Evolutionary conservation across 345 rosid genomes (phyloP).

Genomic region (Heritiera littoralis): DNA sequence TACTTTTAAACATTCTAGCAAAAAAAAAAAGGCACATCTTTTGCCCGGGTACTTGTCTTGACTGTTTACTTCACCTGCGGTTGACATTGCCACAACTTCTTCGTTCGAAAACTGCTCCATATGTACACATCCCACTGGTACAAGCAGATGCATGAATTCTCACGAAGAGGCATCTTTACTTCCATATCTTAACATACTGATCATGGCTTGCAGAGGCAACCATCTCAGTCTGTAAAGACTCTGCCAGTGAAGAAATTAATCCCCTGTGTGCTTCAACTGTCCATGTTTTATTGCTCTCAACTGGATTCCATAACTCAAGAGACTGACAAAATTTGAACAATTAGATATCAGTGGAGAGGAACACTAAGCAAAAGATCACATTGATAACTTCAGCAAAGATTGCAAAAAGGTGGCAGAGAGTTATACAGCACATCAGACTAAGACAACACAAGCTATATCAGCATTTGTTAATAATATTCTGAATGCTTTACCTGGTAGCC

Average conservation of each 20-base stretch:
- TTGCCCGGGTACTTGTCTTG: not conserved
- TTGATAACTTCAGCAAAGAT: not conserved
- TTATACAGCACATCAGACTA: not conserved
- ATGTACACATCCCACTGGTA: not conserved
- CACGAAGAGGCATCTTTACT: slow-evolving; percentile 7
- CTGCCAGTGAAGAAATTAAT: slow-evolving; percentile 29
- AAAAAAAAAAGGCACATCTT: not conserved
- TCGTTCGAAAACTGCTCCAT: not conserved
- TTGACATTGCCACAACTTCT: not conserved
- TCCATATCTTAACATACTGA: slow-evolving; percentile 38
- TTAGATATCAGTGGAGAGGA: not conserved
- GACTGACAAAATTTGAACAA: slow-evolving; percentile 24
- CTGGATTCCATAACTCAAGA: slow-evolving; percentile 40
- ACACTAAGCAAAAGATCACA: not conserved
- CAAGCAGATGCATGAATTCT: not conserved
- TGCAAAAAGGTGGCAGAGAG: not conserved
- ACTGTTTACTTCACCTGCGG: not conserved
- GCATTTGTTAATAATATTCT: not conserved
- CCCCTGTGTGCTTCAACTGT: slow-evolving; percentile 33
- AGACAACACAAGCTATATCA: not conserved
- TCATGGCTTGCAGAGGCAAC: slow-evolving; percentile 40
- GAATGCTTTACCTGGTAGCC: slow-evolving; percentile 31
- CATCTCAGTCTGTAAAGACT: slow-evolving; percentile 25
- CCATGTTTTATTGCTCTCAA: slow-evolving; percentile 25
- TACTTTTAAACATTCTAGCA: not conserved